Conservation (phyloP, 345 rosid genomes). For the Rhizophora apiculata region DNA sequence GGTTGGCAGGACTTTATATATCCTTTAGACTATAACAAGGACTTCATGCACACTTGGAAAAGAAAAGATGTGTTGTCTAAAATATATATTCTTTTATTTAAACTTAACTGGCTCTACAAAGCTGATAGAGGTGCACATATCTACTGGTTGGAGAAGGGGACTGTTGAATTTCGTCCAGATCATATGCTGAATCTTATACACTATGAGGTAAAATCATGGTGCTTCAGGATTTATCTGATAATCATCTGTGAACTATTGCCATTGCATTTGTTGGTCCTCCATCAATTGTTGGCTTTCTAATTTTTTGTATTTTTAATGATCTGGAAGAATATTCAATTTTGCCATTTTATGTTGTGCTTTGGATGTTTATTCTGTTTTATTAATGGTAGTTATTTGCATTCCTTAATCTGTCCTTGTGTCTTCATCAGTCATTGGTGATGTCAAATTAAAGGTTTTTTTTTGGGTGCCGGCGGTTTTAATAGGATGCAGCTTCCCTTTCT, state of each 20-base stretch:
- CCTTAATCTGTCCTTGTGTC: background rate
- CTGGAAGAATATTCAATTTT: background rate
- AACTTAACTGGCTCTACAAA: constrained; percentile 64
- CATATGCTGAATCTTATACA: constrained; percentile 90
- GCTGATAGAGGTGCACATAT: constrained; percentile 86
- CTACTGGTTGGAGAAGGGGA: constrained; percentile 80
- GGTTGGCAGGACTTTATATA: constrained; percentile 97
- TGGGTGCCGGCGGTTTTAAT: background rate
- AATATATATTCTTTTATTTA: constrained; percentile 5
- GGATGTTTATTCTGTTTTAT: background rate
- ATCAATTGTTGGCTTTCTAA: background rate
- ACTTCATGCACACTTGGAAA: constrained; percentile 10
- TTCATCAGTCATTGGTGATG: background rate
- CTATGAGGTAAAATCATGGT: constrained; percentile 62
- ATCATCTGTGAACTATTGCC: background rate
- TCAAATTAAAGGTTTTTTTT: constrained; percentile 5
- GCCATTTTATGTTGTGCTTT: background rate
- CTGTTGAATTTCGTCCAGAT: constrained; percentile 72
- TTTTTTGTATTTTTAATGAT: background rate
- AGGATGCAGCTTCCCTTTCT: constrained; percentile 95
- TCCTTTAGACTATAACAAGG: constrained; percentile 46
- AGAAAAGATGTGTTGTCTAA: constrained; percentile 1
- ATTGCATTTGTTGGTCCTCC: background rate
- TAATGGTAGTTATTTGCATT: background rate
- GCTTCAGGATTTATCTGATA: background rate